Evolutionary conservation across 2,329 filamentous ascomycete species (phyloP).

Genomic region (Domatiomyces globalis): DNA sequence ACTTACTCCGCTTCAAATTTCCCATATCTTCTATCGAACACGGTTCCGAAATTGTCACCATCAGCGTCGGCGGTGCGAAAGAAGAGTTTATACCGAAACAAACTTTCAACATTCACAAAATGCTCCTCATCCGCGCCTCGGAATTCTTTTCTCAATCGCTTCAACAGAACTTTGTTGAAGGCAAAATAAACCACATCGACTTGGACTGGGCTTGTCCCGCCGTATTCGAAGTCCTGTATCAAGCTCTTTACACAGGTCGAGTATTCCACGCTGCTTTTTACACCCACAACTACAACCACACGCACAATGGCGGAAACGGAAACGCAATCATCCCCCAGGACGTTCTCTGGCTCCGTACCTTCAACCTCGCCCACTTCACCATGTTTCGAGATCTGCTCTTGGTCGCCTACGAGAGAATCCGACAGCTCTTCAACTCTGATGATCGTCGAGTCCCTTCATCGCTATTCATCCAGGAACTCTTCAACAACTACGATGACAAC

Average conservation of each 20-base stretch:
- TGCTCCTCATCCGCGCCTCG: too few relatives aligned
- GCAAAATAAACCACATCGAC: not conserved
- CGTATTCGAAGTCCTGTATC: not conserved
- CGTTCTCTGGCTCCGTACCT: not conserved
- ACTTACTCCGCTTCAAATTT: too few relatives aligned
- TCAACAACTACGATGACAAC: too few relatives aligned
- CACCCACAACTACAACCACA: not conserved
- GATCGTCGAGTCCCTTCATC: not conserved
- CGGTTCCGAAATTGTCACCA: too few relatives aligned
- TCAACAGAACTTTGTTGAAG: not conserved
- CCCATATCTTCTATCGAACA: too few relatives aligned
- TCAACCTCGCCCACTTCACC: not conserved
- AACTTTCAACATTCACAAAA: too few relatives aligned
- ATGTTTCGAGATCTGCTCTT: not conserved
- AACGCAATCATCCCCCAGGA: not conserved
- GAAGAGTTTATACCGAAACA: too few relatives aligned
- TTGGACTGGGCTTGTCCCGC: not conserved
- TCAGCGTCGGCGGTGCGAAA: too few relatives aligned
- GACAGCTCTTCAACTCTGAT: not conserved
- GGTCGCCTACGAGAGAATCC: not conserved
- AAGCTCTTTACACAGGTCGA: not conserved
- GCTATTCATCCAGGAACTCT: not conserved
- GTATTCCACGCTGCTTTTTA: not conserved
- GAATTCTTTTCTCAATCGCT: too few relatives aligned
- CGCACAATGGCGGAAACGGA: constrained; percentile 7